Conservation (phyloP, 1,139 yeast genomes). For the Pichia sp. region DNA sequence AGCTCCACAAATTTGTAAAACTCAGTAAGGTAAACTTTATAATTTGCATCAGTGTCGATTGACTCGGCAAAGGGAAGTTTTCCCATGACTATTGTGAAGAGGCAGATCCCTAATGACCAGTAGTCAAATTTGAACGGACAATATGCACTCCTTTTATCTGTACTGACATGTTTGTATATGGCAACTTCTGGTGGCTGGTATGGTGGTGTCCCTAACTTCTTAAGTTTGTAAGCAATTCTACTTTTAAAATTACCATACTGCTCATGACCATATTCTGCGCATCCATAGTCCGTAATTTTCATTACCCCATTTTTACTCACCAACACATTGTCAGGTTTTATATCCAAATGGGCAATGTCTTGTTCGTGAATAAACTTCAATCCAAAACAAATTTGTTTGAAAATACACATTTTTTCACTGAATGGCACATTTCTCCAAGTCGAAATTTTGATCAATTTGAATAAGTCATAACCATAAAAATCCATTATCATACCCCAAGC, state of each 20-base stretch:
- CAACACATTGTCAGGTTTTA: slow-evolving; percentile 59
- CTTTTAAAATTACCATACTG: slow-evolving; percentile 45
- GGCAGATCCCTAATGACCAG: slow-evolving; percentile 65
- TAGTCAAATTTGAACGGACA: slow-evolving; percentile 63
- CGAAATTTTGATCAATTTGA: slow-evolving; percentile 35
- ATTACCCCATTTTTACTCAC: slow-evolving; percentile 51
- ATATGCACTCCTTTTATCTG: slow-evolving; percentile 36
- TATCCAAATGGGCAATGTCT: slow-evolving; percentile 56
- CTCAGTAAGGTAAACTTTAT: slow-evolving; percentile 47
- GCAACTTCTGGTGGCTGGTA: slow-evolving; percentile 75
- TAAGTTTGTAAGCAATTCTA: slow-evolving; percentile 36
- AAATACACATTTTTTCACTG: slow-evolving; percentile 49
- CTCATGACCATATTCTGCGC: slow-evolving; percentile 55
- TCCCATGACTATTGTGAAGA: slow-evolving; percentile 53
- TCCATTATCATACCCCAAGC: slow-evolving; percentile 78
- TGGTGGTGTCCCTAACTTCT: slow-evolving; percentile 72
- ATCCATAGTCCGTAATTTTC: slow-evolving; percentile 72
- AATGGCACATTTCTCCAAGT: slow-evolving; percentile 36
- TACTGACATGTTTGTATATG: slow-evolving; percentile 33
- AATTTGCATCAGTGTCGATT: slow-evolving; percentile 40
- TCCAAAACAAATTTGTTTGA: slow-evolving; percentile 51
- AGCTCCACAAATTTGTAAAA: slow-evolving; percentile 38
- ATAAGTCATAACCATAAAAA: slow-evolving; percentile 50
- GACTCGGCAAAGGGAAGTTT: slow-evolving; percentile 57
- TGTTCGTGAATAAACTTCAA: slow-evolving; percentile 44